phyloP scores from a whole-genome alignment of 139 green algal genomes.

The Tetradesmus obliquus region DNA sequence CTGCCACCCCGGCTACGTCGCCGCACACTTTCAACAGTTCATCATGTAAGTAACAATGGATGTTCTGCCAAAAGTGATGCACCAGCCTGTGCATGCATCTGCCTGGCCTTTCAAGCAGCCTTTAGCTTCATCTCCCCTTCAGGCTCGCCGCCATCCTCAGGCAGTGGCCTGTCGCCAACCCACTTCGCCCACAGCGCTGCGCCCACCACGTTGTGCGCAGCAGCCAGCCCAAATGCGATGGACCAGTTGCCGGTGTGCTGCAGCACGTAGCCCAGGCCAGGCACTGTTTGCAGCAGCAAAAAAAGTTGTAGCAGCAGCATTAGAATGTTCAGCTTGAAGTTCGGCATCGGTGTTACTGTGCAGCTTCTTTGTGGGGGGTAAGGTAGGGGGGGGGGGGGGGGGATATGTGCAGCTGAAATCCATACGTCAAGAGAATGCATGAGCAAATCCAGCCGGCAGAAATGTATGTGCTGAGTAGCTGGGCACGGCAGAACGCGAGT shows the following conservation, averaged over 20 bases:
- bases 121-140: constrained; percentile 32
- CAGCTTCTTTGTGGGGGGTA: too few species aligned
- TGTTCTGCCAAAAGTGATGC: background rate
- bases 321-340: background rate
- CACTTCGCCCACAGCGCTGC: constrained; percentile 39
- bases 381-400: too few species aligned
- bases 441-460: too few species aligned
- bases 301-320: background rate
- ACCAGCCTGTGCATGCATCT: background rate
- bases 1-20: background rate
- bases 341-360: too few species aligned
- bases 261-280: constrained; percentile 45
- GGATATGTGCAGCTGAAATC: too few species aligned
- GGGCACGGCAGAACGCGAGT: too few species aligned
- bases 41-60: background rate
- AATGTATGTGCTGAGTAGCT: too few species aligned
- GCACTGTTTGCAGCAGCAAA: constrained; percentile 57
- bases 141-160: constrained; percentile 39
- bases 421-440: too few species aligned
- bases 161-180: constrained; percentile 42
- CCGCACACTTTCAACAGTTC: background rate
- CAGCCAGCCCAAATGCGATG: constrained; percentile 49
- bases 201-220: constrained; percentile 50
- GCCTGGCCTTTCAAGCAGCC: background rate
- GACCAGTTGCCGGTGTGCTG: constrained; percentile 44